Percentiles rank a stretch among this genome's conserved stretches.
Conservation (phyloP, 495 filamentous ascomycete genomes). For the Daldinia childiae region DNA sequence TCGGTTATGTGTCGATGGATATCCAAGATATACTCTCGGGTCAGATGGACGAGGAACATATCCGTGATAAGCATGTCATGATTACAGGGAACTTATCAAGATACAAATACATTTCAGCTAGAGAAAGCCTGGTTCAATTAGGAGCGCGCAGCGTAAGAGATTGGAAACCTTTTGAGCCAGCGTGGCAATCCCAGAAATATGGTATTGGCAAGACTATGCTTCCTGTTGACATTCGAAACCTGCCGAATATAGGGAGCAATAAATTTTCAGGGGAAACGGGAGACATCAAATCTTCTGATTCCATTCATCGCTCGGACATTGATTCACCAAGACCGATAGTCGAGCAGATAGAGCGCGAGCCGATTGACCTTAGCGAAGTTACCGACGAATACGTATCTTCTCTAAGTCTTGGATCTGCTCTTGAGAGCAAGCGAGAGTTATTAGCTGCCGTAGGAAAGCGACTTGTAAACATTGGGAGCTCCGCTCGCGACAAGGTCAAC, state of each 20-base stretch:
- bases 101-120: conserved; percentile 41
- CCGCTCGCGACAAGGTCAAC: background rate
- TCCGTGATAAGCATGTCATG: conserved; percentile 46
- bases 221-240: conserved; percentile 11
- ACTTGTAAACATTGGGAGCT: conserved; percentile 8
- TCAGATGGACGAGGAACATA: conserved; percentile 16
- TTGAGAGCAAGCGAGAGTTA: conserved; percentile 11
- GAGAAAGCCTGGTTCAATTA: conserved; percentile 41
- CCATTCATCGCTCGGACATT: background rate
- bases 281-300: background rate
- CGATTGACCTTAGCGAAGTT: conserved; percentile 8
- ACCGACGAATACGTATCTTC: conserved; percentile 23
- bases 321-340: background rate
- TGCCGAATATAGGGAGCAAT: conserved; percentile 11
- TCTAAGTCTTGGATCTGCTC: conserved; percentile 12
- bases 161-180: conserved; percentile 26
- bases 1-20: conserved; percentile 37
- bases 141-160: conserved; percentile 45
- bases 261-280: background rate
- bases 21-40: conserved; percentile 34
- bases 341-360: conserved; percentile 8
- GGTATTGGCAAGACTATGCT: conserved; percentile 25
- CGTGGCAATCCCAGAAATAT: background rate
- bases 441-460: conserved; percentile 16
- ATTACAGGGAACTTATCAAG: conserved; percentile 39